A percentile compares a stretch with the other conserved stretches of the same genome.
Conservation (phyloP, 2,329 filamentous ascomycete genomes). For the Dryadomyces sulphureus region DNA sequence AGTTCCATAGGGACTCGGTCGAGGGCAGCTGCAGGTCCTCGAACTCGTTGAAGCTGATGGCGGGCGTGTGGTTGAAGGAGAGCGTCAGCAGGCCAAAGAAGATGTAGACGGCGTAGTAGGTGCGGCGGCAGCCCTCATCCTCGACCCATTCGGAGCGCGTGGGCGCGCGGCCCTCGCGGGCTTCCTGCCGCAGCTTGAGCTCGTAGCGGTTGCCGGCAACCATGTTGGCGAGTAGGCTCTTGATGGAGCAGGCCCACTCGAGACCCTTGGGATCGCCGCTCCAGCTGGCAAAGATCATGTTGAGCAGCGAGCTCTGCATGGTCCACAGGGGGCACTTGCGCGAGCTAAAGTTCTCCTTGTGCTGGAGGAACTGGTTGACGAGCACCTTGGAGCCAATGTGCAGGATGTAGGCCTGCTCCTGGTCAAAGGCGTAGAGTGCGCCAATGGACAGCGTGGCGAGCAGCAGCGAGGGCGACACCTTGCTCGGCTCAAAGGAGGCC, state of each 20-base stretch:
- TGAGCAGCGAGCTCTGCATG: constrained; percentile 91
- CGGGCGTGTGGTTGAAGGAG: constrained; percentile 95
- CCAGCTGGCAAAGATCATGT: constrained; percentile 99
- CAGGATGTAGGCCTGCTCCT: constrained; percentile 91
- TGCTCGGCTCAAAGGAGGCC: constrained; percentile 70
- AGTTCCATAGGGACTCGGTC: constrained; percentile 87
- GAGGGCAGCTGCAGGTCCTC: constrained; percentile 86
- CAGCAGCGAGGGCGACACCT: constrained; percentile 67
- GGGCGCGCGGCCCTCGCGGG: constrained; percentile 60
- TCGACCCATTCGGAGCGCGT: constrained; percentile 87
- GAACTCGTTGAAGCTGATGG: constrained; percentile 97
- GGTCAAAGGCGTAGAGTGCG: constrained; percentile 90
- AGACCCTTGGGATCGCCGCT: constrained; percentile 93
- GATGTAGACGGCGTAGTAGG: constrained; percentile 97
- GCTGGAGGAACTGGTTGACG: constrained; percentile 91
- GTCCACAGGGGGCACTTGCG: constrained; percentile 95
- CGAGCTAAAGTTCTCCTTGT: constrained; percentile 98
- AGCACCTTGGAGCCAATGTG: constrained; percentile 96
- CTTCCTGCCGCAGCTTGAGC: constrained; percentile 82
- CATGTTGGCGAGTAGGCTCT: constrained; percentile 96
- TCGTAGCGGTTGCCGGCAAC: constrained; percentile 95
- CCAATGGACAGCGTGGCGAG: constrained; percentile 89
- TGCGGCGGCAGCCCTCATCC: constrained; percentile 89
- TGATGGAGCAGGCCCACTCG: constrained; percentile 98
- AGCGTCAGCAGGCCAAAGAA: constrained; percentile 93